Conservation (phyloP, 306 rosid genomes). For the Astragalus glycyphyllos region DNA sequence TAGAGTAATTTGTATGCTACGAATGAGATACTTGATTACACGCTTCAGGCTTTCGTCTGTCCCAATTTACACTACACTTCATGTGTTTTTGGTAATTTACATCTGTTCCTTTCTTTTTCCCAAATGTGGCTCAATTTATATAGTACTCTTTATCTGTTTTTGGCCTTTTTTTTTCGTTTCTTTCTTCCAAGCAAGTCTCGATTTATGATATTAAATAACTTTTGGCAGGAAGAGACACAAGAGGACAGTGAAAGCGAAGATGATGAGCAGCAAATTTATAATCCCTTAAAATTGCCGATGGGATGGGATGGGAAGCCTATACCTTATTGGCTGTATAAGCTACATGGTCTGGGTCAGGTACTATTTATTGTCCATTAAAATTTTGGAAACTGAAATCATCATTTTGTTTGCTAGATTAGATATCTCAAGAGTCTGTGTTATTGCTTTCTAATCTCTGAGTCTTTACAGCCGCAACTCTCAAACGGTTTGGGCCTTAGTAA, state of each 20-base stretch:
- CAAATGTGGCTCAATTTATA: slow-evolving; percentile 3
- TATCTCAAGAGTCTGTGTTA: slow-evolving; percentile 1
- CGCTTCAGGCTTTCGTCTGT: not conserved
- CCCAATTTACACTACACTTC: slow-evolving; percentile 6
- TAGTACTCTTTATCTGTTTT: slow-evolving; percentile 22
- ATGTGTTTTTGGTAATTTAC: slow-evolving; percentile 25
- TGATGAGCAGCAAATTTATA: slow-evolving; percentile 96
- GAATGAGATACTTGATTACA: too few species aligned
- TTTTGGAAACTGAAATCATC: slow-evolving; percentile 31
- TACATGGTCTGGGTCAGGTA: slow-evolving; percentile 99
- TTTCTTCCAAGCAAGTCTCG: not conserved
- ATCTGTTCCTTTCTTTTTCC: slow-evolving; percentile 6
- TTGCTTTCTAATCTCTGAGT: not conserved
- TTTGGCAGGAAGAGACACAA: slow-evolving; percentile 84
- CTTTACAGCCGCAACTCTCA: not conserved
- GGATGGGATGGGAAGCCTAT: slow-evolving; percentile 99
- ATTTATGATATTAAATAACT: slow-evolving; percentile 19
- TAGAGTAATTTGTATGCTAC: not conserved
- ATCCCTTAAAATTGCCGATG: slow-evolving; percentile 98
- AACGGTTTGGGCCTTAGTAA: not conserved
- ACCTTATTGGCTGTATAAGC: slow-evolving; percentile 98
- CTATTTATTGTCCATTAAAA: slow-evolving; percentile 33
- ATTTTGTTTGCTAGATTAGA: not conserved
- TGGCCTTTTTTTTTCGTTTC: slow-evolving; percentile 13
- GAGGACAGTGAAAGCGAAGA: slow-evolving; percentile 95